These are phyloP conservation scores for Thermomucor indicae-seudaticae DNA, from an alignment of 371 early-diverging fungal species.

Conservation along the genomic window DNA sequence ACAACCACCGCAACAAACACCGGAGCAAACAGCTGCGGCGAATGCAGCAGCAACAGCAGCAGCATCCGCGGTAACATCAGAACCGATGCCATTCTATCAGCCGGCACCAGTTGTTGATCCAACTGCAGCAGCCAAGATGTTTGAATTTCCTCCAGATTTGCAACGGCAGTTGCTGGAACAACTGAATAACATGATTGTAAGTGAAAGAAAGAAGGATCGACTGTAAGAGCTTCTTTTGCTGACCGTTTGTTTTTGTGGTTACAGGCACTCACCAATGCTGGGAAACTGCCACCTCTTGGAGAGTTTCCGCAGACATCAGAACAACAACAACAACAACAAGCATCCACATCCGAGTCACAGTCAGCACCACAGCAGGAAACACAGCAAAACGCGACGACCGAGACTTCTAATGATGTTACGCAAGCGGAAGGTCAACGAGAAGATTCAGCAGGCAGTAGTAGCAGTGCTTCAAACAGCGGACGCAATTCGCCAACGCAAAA, in stretches of 20 bases:
- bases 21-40: too few relatives aligned
- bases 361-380: too few relatives aligned
- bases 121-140: conserved; percentile 35
- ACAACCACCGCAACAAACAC: not conserved
- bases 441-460: conserved; percentile 8
- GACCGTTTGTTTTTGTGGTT: too few relatives aligned
- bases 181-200: conserved; percentile 42
- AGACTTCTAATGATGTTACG: not conserved
- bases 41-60: too few relatives aligned
- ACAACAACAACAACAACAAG: conserved; percentile 9
- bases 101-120: conserved; percentile 33
- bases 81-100: conserved; percentile 13
- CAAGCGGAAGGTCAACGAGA: conserved; percentile 6
- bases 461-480: conserved; percentile 16
- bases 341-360: not conserved
- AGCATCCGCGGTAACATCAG: too few relatives aligned
- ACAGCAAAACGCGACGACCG: conserved; percentile 1
- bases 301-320: conserved; percentile 7
- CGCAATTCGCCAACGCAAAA: conserved; percentile 20
- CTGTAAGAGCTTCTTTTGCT: too few relatives aligned
- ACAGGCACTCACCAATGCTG: conserved; percentile 17
- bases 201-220: too few relatives aligned
- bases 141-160: conserved; percentile 37
- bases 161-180: conserved; percentile 44
- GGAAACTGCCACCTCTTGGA: conserved; percentile 14